Evolutionary conservation across 78 protist species (phyloP).

Genomic region (Polysphondylium violaceum): DNA sequence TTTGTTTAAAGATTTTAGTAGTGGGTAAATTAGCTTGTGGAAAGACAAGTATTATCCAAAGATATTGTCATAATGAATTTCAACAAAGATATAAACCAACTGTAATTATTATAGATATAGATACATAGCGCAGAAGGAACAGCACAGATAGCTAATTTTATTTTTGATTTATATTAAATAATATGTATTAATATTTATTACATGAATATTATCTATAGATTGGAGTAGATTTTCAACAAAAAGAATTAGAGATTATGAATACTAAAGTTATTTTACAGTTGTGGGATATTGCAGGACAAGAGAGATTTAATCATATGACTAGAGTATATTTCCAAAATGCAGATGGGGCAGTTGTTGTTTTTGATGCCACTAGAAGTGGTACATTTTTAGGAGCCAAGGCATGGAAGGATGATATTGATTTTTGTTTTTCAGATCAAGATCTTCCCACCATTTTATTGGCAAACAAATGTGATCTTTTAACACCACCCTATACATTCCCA

Average conservation of each 20-base stretch:
- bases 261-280: slow-evolving; percentile 3
- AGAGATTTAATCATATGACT: slow-evolving; percentile 73
- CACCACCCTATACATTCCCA: slow-evolving; percentile 34
- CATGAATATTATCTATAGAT: not conserved
- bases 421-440: slow-evolving; percentile 28
- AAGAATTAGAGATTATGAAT: slow-evolving; percentile 17
- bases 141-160: not conserved
- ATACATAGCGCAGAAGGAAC: not conserved
- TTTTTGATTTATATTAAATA: not conserved
- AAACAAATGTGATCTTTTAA: slow-evolving; percentile 40
- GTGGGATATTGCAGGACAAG: slow-evolving; percentile 77
- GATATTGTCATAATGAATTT: slow-evolving; percentile 54
- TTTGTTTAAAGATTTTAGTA: slow-evolving; percentile 44
- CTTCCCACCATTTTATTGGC: slow-evolving; percentile 53
- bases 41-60: slow-evolving; percentile 61
- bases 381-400: slow-evolving; percentile 46
- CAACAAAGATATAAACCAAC: slow-evolving; percentile 61
- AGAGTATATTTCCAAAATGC: slow-evolving; percentile 76
- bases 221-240: slow-evolving; percentile 52
- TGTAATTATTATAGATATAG: not conserved
- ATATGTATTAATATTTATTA: not conserved
- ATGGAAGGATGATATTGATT: slow-evolving; percentile 50
- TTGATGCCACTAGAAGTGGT: slow-evolving; percentile 46
- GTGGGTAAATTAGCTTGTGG: slow-evolving; percentile 79
- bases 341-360: slow-evolving; percentile 62